phyloP scores from a whole-genome alignment of 352 stramenopile genomes.

The Globisporangium carolinianum region DNA sequence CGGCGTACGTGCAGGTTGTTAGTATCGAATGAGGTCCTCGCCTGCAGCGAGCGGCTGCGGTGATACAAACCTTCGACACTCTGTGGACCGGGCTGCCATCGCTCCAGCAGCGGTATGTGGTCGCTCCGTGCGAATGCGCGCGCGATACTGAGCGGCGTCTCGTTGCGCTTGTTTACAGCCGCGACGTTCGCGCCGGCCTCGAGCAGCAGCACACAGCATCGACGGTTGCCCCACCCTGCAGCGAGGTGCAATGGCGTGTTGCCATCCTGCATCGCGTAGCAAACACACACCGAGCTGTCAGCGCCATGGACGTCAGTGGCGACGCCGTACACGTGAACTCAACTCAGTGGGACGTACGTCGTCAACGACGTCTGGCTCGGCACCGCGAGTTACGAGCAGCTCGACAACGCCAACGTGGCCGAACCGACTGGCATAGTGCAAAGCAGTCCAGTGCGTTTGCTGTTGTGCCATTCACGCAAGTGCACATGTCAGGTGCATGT shows the following conservation, averaged over 20 bases:
- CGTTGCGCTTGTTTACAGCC: constrained; percentile 19
- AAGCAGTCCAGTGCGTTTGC: constrained; percentile 45
- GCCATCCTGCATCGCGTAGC: constrained; percentile 27
- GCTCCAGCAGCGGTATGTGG: constrained; percentile 26
- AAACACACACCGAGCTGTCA: neutral
- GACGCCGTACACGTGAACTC: neutral
- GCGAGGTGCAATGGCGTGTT: constrained; percentile 64
- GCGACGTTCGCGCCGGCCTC: constrained; percentile 32
- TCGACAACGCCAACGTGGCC: constrained; percentile 40
- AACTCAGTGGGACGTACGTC: constrained; percentile 18
- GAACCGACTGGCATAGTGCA: constrained; percentile 57
- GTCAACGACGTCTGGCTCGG: constrained; percentile 37
- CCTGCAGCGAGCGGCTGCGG: too few species aligned
- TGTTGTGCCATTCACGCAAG: constrained; percentile 9
- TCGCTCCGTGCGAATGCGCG: constrained; percentile 26
- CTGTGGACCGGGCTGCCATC: constrained; percentile 41
- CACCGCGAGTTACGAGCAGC: constrained; percentile 38
- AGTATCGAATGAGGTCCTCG: too few species aligned
- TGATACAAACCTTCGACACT: constrained; percentile 27
- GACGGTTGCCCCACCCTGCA: constrained; percentile 56
- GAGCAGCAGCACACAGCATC: constrained; percentile 46
- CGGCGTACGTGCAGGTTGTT: too few species aligned
- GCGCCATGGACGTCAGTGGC: neutral
- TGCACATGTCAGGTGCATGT: neutral
- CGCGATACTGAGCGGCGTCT: constrained; percentile 41